Percentiles rank a stretch among this genome's conserved stretches.
These are phyloP conservation scores for Spizellomyces sp. DNA, from an alignment of 192 early-diverging fungal genomes.

Conservation along the genomic window DNA sequence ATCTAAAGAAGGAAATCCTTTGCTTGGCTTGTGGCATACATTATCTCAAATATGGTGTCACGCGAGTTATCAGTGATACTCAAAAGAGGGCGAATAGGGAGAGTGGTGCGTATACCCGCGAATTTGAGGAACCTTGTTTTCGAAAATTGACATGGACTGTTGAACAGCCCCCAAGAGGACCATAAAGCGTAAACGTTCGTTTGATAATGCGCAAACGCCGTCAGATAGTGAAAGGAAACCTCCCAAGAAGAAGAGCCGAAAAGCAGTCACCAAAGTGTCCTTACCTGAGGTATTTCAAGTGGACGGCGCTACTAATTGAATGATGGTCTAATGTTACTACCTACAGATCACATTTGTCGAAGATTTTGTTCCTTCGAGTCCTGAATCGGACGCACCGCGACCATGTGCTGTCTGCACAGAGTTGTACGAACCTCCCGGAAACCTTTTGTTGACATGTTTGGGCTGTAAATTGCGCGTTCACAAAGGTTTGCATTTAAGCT, in stretches of 20 bases:
- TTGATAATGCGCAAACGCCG: not conserved
- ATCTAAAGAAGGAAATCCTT: slow-evolving; percentile 24
- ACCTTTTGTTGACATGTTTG: slow-evolving; percentile 14
- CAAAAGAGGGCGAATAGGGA: slow-evolving; percentile 34
- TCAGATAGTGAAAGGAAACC: slow-evolving; percentile 4
- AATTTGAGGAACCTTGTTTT: not conserved
- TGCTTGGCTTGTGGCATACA: slow-evolving; percentile 34
- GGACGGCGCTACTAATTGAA: too few species aligned
- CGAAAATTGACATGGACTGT: too few species aligned
- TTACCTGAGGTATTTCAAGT: not conserved
- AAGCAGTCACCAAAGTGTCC: not conserved
- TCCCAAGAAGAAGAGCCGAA: slow-evolving; percentile 12
- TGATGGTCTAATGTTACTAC: too few species aligned
- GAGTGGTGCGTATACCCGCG: not conserved
- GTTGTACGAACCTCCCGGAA: slow-evolving; percentile 10
- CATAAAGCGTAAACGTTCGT: not conserved
- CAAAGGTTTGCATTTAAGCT: slow-evolving; percentile 9
- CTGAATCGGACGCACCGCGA: slow-evolving; percentile 8
- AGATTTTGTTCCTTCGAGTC: slow-evolving; percentile 6
- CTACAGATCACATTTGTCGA: not conserved
- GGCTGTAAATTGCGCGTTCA: slow-evolving; percentile 28
- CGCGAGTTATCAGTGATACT: slow-evolving; percentile 27
- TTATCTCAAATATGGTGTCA: slow-evolving; percentile 39
- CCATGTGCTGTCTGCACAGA: slow-evolving; percentile 28
- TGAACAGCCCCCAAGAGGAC: too few species aligned